Conservation (phyloP, 345 rosid species). For the Reutealis trisperma region DNA sequence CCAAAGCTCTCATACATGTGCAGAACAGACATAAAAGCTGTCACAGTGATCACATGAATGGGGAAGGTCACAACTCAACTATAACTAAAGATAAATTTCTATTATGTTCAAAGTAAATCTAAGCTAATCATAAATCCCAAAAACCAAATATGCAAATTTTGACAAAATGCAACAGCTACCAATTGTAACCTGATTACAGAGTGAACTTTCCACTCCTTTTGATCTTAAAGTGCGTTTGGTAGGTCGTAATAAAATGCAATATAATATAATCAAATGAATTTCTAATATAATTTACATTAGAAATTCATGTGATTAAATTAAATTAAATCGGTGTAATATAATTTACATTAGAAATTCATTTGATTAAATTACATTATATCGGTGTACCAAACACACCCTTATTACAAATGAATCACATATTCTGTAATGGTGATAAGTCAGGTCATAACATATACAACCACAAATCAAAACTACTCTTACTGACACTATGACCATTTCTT, state of each 20-base stretch:
- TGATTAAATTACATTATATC: too few species aligned
- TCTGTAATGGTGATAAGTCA: not conserved
- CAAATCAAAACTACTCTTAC: conserved; percentile 1
- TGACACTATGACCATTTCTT: not conserved
- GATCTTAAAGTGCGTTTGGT: too few species aligned
- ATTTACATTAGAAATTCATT: too few species aligned
- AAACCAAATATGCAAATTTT: conserved; percentile 5
- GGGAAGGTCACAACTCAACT: conserved; percentile 9
- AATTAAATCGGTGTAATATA: too few species aligned
- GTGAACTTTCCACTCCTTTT: not conserved
- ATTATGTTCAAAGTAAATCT: not conserved
- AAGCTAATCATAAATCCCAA: not conserved
- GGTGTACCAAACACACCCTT: too few species aligned
- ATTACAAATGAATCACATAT: not conserved
- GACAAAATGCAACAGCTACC: not conserved
- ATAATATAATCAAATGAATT: too few species aligned
- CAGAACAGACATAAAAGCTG: conserved; percentile 93
- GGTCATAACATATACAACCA: not conserved
- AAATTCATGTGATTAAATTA: too few species aligned
- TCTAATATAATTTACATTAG: too few species aligned
- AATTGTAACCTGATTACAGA: not conserved
- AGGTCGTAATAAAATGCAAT: too few species aligned
- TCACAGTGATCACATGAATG: conserved; percentile 12
- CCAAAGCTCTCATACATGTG: conserved; percentile 99
- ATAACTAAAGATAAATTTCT: not conserved